These are phyloP conservation scores for Aureobasidium leucospermi DNA, from an alignment of 2,329 filamentous ascomycete genomes.

Conservation along the genomic window DNA sequence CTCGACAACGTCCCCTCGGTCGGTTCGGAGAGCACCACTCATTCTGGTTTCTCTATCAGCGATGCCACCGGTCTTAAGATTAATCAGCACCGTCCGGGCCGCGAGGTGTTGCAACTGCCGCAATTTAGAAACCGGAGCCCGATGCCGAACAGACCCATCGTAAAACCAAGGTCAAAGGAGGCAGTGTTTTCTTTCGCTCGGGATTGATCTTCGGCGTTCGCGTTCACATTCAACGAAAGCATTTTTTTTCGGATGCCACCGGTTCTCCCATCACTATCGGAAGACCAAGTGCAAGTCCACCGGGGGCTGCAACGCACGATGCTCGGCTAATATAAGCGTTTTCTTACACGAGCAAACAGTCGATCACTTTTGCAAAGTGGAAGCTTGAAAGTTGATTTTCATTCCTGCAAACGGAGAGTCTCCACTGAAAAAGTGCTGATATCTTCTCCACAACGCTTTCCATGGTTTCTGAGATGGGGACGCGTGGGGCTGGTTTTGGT, in stretches of 20 bases:
- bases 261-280: not conserved
- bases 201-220: not conserved
- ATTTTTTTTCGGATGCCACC: not conserved
- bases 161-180: not conserved
- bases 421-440: not conserved
- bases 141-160: too few species aligned
- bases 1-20: too few species aligned
- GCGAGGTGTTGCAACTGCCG: not conserved
- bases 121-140: too few species aligned
- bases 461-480: not conserved
- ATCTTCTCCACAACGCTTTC: not conserved
- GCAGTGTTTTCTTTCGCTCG: not conserved
- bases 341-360: not conserved
- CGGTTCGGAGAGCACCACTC: too few species aligned
- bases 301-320: not conserved
- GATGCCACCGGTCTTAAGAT: not conserved
- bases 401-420: not conserved
- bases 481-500: not conserved
- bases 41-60: too few species aligned
- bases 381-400: not conserved
- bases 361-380: not conserved
- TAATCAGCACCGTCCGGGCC: not conserved
- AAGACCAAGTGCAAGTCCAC: not conserved
- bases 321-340: conserved; percentile 8
- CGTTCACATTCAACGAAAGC: too few species aligned